Percentiles rank a stretch among this genome's conserved stretches.
Evolutionary conservation across 371 early-diverging fungal species (phyloP).

Genomic region (Rhizopus sp.): DNA sequence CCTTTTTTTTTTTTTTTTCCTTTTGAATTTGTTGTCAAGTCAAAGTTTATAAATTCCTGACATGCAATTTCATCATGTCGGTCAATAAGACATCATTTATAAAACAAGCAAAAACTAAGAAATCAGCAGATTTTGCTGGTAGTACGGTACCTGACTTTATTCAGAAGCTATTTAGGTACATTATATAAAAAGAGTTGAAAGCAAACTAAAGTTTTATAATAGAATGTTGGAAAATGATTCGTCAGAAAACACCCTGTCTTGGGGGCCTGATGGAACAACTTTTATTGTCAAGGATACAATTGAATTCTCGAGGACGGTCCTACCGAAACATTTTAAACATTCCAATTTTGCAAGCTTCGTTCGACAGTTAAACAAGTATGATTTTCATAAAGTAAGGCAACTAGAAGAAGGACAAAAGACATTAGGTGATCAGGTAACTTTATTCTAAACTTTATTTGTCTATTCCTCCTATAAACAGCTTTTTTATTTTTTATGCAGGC

Average conservation of each 20-base stretch:
- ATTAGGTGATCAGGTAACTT: constrained; percentile 65
- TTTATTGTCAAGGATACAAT: constrained; percentile 85
- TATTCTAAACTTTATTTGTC: background rate
- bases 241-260: constrained; percentile 63
- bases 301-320: constrained; percentile 70
- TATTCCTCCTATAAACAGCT: background rate
- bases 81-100: constrained; percentile 13
- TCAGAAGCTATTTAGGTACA: constrained; percentile 48
- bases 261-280: constrained; percentile 78
- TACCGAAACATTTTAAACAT: constrained; percentile 91
- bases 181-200: background rate
- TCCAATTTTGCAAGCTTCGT: constrained; percentile 94
- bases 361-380: constrained; percentile 96
- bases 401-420: constrained; percentile 56
- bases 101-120: constrained; percentile 10
- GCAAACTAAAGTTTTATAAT: background rate
- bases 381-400: constrained; percentile 84
- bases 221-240: constrained; percentile 73
- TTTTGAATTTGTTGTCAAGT: constrained; percentile 1
- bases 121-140: constrained; percentile 11
- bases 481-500: constrained; percentile 38
- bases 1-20: background rate
- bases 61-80: constrained; percentile 19
- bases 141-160: constrained; percentile 47
- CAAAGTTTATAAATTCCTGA: background rate